Evolutionary conservation across 2,329 filamentous ascomycete species (phyloP).

Genomic region (Scytalidium lignicola): DNA sequence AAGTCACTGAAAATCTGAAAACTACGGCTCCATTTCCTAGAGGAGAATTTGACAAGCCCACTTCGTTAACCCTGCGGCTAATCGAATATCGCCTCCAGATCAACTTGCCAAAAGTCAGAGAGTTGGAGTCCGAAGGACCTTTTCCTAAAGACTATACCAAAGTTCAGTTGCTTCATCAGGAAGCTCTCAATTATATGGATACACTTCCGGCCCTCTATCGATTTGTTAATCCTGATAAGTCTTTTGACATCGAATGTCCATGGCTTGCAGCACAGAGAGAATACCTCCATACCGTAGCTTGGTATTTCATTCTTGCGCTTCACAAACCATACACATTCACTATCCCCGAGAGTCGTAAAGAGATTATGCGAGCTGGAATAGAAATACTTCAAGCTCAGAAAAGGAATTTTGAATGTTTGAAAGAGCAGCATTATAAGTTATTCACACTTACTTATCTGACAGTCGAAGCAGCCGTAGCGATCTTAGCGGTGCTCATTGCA

Average conservation of each 20-base stretch:
- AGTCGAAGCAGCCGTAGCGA: background rate
- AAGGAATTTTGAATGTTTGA: constrained; percentile 3
- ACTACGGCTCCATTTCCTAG: constrained; percentile 3
- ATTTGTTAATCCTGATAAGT: background rate
- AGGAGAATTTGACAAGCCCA: constrained; percentile 2
- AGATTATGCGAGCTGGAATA: constrained; percentile 6
- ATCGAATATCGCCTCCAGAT: background rate
- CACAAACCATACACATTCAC: constrained; percentile 8
- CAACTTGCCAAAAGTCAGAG: background rate
- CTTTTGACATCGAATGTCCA: background rate
- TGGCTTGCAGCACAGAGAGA: background rate
- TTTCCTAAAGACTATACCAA: constrained; percentile 6
- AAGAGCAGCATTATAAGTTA: constrained; percentile 5
- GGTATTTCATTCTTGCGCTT: constrained; percentile 6
- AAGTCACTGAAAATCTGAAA: constrained; percentile 5
- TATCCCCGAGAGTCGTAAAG: constrained; percentile 5
- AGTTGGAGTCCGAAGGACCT: background rate
- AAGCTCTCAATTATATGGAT: constrained; percentile 1
- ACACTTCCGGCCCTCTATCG: background rate
- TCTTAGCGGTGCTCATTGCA: background rate
- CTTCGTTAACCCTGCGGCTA: background rate
- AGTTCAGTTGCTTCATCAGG: constrained; percentile 5
- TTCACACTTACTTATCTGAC: constrained; percentile 5
- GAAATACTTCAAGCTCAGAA: constrained; percentile 8
- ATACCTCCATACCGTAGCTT: background rate